Evolutionary conservation across 345 rosid genomes (phyloP).

Genomic region (Citrus reticulata): DNA sequence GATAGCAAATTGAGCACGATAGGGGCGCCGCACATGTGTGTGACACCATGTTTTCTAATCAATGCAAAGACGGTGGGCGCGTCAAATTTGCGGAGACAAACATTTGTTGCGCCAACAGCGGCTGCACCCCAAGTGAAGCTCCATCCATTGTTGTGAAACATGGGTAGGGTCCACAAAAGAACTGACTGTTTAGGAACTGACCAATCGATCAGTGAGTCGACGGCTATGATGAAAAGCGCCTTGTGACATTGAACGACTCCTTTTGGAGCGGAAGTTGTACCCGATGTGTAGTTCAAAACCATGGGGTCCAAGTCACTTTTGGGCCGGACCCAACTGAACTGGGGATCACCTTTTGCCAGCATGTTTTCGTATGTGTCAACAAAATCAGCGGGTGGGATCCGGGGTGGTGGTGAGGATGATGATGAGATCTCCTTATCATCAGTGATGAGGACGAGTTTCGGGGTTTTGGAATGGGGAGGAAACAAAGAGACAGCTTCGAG

Average conservation of each 20-base stretch:
- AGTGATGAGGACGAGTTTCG: too few species aligned
- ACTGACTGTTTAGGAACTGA: conserved; percentile 12
- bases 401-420: too few species aligned
- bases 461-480: too few species aligned
- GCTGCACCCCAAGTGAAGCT: conserved; percentile 33
- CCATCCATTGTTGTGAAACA: conserved; percentile 43
- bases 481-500: conserved; percentile 40
- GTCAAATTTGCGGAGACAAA: conserved; percentile 30
- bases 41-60: conserved; percentile 24
- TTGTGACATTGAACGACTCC: conserved; percentile 23
- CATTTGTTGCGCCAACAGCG: conserved; percentile 29
- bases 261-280: conserved; percentile 19
- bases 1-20: conserved; percentile 21
- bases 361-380: too few species aligned
- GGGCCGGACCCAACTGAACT: too few species aligned
- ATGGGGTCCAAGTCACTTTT: too few species aligned
- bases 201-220: conserved; percentile 19
- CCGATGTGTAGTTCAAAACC: conserved; percentile 31
- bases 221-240: conserved; percentile 24
- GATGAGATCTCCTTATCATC: too few species aligned
- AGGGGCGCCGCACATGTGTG: conserved; percentile 35
- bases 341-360: too few species aligned
- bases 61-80: conserved; percentile 11
- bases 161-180: conserved; percentile 36
- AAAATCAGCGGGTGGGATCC: too few species aligned